Conservation (phyloP, 768 basidiomycete genomes). For the Clavaria fumosa region DNA sequence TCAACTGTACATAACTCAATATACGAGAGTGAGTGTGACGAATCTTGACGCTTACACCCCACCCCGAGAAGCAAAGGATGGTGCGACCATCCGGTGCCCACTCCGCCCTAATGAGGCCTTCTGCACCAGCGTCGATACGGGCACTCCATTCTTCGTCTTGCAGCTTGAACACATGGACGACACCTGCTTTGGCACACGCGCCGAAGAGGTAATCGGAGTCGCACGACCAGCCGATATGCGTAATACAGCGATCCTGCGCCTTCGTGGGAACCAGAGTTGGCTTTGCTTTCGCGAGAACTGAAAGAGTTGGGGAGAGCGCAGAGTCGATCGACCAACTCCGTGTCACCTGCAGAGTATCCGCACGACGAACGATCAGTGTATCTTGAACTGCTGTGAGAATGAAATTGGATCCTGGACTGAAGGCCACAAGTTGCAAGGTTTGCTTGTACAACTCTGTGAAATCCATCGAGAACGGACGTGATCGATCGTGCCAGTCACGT, state of each 20-base stretch:
- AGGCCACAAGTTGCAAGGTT: constrained; percentile 49
- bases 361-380: constrained; percentile 67
- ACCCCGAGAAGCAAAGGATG: constrained; percentile 81
- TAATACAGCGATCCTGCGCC: constrained; percentile 33
- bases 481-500: background rate
- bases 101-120: constrained; percentile 74
- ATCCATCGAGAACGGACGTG: constrained; percentile 37
- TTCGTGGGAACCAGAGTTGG: constrained; percentile 17
- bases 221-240: constrained; percentile 72
- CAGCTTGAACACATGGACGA: constrained; percentile 67
- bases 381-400: constrained; percentile 69
- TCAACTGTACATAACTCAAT: constrained; percentile 35
- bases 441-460: constrained; percentile 80
- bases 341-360: constrained; percentile 71
- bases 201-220: constrained; percentile 82
- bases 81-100: constrained; percentile 82
- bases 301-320: constrained; percentile 34
- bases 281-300: constrained; percentile 24
- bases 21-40: background rate
- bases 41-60: constrained; percentile 53
- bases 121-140: constrained; percentile 64
- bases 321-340: constrained; percentile 62
- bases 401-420: constrained; percentile 81
- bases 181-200: constrained; percentile 53
- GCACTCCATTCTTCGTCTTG: constrained; percentile 68